Evolutionary conservation across 305 asterid genomes (phyloP).

Genomic region (Striga hermonthica): DNA sequence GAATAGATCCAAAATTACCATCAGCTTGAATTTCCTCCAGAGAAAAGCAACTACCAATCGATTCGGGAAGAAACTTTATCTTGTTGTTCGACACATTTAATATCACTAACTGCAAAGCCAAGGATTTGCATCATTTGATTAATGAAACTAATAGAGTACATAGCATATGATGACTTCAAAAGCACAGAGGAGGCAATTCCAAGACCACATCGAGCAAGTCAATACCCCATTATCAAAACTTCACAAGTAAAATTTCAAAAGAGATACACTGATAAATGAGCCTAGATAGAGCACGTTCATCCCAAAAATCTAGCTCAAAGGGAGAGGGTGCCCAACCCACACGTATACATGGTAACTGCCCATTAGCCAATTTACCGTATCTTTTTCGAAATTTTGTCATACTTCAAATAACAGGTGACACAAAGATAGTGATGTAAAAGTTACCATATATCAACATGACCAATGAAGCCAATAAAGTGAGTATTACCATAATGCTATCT

Average conservation of each 20-base stretch:
- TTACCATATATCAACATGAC: too few relatives aligned
- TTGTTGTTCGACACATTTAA: constrained; percentile 85
- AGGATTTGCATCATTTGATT: constrained; percentile 23
- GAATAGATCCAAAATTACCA: constrained; percentile 48
- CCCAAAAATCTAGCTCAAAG: too few relatives aligned
- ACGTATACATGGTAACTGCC: too few relatives aligned
- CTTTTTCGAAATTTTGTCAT: too few relatives aligned
- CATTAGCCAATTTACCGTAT: too few relatives aligned
- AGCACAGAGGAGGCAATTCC: neutral
- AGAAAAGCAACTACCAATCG: constrained; percentile 93
- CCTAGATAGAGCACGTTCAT: too few relatives aligned
- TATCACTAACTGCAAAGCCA: constrained; percentile 71
- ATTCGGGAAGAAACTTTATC: constrained; percentile 80
- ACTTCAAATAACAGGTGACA: too few relatives aligned
- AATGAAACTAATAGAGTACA: constrained; percentile 15
- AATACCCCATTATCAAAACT: neutral
- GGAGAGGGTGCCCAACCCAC: too few relatives aligned
- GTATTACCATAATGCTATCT: neutral
- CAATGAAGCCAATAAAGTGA: neutral
- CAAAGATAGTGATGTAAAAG: too few relatives aligned
- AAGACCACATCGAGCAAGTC: neutral
- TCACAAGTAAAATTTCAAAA: too few relatives aligned
- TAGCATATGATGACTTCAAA: neutral
- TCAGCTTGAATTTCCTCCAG: constrained; percentile 95
- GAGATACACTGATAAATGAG: too few relatives aligned